Evolutionary conservation across 345 rosid species (phyloP), one percentile per base, ranked within the genome.

Genomic region (Lumnitzera racemosa): DNA sequence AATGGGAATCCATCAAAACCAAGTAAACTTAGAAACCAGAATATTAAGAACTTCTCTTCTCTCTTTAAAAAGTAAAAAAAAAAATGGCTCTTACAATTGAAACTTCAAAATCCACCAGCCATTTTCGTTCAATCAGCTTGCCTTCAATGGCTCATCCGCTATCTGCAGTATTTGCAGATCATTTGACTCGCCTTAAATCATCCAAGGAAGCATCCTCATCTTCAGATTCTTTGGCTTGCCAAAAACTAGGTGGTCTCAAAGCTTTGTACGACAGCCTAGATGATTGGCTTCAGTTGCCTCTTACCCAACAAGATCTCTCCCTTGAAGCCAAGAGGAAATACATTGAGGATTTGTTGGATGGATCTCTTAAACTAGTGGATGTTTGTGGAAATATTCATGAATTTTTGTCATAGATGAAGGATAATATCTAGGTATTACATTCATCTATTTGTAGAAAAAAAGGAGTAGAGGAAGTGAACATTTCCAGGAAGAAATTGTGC

Each of bases 331-430:
- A 7, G 13, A 11, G 15, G 11, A 46, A 57, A 43, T 51, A 50
- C 29, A 46, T 72, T 0, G 78, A 81, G 54, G 66, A 74, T 50
- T 59, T 77, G 59, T 64, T 77, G 27, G 74, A 67, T 67, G 65
- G 58, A 46, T 58, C 58, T 58, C 57, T 58, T 27, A 24, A 58
- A 29, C 6, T 58, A 23, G 4, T 27, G 31, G 5, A 27, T 5
- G 31, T 27, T 5, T 27, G 1, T 5, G 5, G 31, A 3, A 27
- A 27, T 27, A 27, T 0, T 3, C 31, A 2, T 27, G 31, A 27
- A 2, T 27, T 27, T 27, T 27, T 5, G 4, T 27, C 31, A 27
- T 2, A 27, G 5, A 27, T 27, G 31, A 27, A 27, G 2, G 31
- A 27, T 1, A 27, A 27, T 1, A 27, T 27, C 5, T 2, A 27